Conservation (phyloP, 306 rosid genomes). For the Glycine soja region DNA sequence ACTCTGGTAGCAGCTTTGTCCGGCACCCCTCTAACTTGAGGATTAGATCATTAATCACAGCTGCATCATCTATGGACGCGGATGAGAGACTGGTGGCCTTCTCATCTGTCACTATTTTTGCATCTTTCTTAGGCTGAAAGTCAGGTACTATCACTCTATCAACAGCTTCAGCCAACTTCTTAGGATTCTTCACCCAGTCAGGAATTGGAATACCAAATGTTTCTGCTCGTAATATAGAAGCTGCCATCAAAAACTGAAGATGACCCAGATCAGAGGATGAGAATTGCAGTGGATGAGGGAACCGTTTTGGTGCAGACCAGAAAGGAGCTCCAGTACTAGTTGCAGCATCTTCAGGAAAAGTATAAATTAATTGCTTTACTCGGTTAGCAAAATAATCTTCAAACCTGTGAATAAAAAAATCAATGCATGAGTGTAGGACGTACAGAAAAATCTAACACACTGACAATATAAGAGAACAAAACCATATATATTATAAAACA, state of each 20-base stretch:
- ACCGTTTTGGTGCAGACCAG: conserved; percentile 99
- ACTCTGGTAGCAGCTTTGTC: conserved; percentile 63
- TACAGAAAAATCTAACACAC: conserved; percentile 8
- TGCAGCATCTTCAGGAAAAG: conserved; percentile 94
- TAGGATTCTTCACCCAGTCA: conserved; percentile 79
- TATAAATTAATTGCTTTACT: conserved; percentile 88
- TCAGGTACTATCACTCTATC: conserved; percentile 82
- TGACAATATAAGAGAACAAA: conserved; percentile 19
- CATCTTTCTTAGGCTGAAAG: conserved; percentile 86
- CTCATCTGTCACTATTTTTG: conserved; percentile 89
- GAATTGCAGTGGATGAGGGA: conserved; percentile 87
- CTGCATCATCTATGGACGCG: conserved; percentile 87
- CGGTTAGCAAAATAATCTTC: conserved; percentile 92
- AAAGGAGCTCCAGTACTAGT: conserved; percentile 95
- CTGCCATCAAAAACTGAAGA: conserved; percentile 84
- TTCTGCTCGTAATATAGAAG: conserved; percentile 83
- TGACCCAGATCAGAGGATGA: conserved; percentile 75
- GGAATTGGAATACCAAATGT: conserved; percentile 91
- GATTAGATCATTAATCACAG: conserved; percentile 75
- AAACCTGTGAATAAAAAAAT: conserved; percentile 66
- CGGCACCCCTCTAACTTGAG: conserved; percentile 68
- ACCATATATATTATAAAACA: background rate
- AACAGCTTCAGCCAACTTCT: conserved; percentile 75
- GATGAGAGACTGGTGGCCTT: conserved; percentile 78
- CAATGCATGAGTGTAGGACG: background rate